These are phyloP conservation scores for Talaromyces stipitatus DNA, from an alignment of 495 filamentous ascomycete species.

Conservation along the genomic window DNA sequence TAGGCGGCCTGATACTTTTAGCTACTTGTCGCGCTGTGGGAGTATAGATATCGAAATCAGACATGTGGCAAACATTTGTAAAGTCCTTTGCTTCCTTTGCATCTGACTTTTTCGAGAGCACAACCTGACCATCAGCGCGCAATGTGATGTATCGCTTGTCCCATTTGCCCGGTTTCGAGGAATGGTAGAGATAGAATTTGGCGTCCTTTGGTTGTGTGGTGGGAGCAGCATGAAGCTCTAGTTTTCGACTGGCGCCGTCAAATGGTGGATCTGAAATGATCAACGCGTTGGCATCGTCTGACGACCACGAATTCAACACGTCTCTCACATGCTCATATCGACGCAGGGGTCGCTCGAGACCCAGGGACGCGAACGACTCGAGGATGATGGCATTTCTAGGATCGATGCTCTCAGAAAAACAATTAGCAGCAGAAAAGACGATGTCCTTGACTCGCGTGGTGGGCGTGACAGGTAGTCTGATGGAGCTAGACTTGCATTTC, in stretches of 20 bases:
- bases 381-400: constrained; percentile 55
- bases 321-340: constrained; percentile 83
- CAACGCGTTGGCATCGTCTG: constrained; percentile 64
- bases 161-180: constrained; percentile 75
- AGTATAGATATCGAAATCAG: constrained; percentile 88
- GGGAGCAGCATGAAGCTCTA: constrained; percentile 48
- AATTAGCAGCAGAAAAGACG: constrained; percentile 48
- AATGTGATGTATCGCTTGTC: constrained; percentile 76
- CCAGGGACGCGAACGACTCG: constrained; percentile 66
- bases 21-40: constrained; percentile 57
- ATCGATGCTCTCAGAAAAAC: constrained; percentile 51
- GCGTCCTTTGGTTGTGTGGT: constrained; percentile 51
- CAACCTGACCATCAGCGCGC: constrained; percentile 65
- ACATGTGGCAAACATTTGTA: constrained; percentile 71
- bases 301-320: constrained; percentile 87
- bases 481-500: constrained; percentile 52
- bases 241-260: constrained; percentile 33
- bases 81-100: constrained; percentile 42
- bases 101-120: constrained; percentile 59
- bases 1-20: constrained; percentile 62
- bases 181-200: constrained; percentile 69
- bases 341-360: constrained; percentile 78
- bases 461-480: constrained; percentile 59
- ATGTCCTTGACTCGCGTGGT: constrained; percentile 71
- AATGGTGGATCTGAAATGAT: constrained; percentile 47